phyloP scores from a whole-genome alignment of 192 early-diverging fungal genomes.

The Backusella australiensis region DNA sequence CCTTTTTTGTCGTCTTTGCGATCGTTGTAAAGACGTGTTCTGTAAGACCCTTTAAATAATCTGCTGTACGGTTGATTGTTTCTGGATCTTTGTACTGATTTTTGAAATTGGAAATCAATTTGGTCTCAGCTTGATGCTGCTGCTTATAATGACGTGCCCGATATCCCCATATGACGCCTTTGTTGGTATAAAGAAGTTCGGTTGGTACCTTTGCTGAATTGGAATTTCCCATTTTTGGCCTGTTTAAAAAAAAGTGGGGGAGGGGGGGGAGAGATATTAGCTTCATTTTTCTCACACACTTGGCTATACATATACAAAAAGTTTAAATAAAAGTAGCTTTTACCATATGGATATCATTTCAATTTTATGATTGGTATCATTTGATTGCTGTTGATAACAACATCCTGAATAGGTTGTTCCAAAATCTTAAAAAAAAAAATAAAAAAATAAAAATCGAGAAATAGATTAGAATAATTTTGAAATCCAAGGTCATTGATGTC shows the following conservation, averaged over 20 bases:
- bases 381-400: neutral
- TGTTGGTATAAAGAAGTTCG: neutral
- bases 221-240: constrained; percentile 4
- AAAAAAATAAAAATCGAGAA: neutral
- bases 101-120: neutral
- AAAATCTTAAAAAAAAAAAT: neutral
- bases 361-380: neutral
- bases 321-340: neutral
- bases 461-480: neutral
- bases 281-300: neutral
- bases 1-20: neutral
- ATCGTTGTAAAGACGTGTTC: neutral
- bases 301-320: neutral
- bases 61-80: neutral
- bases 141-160: neutral
- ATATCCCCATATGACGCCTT: neutral
- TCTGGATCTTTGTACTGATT: neutral
- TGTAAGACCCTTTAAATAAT: neutral
- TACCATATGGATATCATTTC: neutral
- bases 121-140: neutral
- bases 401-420: neutral
- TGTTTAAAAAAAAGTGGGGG: neutral
- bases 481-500: neutral
- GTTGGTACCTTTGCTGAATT: neutral
- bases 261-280: neutral